Base-by-base conservation (phyloP, 768 basidiomycete species). In the Auriscalpium vulgare region DNA sequence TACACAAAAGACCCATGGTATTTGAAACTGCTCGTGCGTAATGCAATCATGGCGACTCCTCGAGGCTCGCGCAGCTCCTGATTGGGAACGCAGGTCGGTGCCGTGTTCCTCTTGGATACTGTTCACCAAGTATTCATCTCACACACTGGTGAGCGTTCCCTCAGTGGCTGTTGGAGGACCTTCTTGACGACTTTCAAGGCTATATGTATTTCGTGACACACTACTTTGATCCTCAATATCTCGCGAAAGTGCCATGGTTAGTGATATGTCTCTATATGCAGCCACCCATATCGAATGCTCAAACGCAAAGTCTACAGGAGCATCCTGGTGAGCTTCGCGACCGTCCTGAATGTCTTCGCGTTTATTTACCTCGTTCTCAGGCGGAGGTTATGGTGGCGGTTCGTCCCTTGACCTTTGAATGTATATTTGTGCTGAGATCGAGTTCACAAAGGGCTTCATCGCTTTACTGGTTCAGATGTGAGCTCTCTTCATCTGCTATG, bases 351-450 rank as follows among this genome's bases (percentile, higher is more conserved):
- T 17, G 10, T 29, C 23, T 2, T 29, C 5, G 10, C 17, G 10
- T n/a, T n/a, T n/a, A n/a, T 40, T 38, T 8, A 11, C 23, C 45
- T 8, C 21, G 9, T 37, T 38, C 7, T n/a, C 53, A 81, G 80
- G 74, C 79, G 17, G 81, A 83, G 67, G 80, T 83, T 10, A 63
- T 82, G 40, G 82, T 82, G 65, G 82, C 80, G 60, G 81, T 79
- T 58, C 56, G 73, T 23, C 44, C 36, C 17, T 40, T 35, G 10
- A 45, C 13, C 10, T 8, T 10, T 47, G n/a, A 40, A 44, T 23
- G 23, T 29, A 29, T 23, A 47, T 38, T 4, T 35, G 45, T 16
- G 40, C 54, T 40, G 29, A 53, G 53, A 45, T 44, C 43, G 13
- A 29, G 23, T 29, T 29, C 40, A 37, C 45, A 10, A 44, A 81